Evolutionary conservation across 2,329 filamentous ascomycete genomes (phyloP), one percentile per base, ranked within the genome.

Genomic region (Pestalotiopsis sp.): DNA sequence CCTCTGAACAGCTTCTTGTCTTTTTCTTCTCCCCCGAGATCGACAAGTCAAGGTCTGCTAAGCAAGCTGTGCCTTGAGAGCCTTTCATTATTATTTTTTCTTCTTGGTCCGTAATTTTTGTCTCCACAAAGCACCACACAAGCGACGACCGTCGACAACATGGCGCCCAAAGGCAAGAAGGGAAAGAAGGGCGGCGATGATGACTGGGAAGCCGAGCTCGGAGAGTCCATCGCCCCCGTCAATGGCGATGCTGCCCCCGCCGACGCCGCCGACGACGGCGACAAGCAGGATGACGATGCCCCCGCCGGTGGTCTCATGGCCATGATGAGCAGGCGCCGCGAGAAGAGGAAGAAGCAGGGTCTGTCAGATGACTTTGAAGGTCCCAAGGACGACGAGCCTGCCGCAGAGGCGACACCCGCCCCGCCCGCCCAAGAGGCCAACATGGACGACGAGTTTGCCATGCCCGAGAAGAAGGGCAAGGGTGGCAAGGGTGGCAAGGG

Each of bases 111-210:
- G 11, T 27, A 13, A 27, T 27, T 59, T 59, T 36, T 59, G 23
- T 36, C 59, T 62, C 31, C 31, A n/a, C 31, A 20, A 38, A 27
- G 59, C 31, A 36, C 31, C n/a, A 36, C 59, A 62, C 23, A n/a
- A 25, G 23, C 17, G 20, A 39, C 27, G n/a, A 52, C 45, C 17
- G 20, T 14, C 13, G 27, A 14, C n/a, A 66, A 20, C 20, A 98
- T 98, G 95, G 85, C 95, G 78, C 95, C 95, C 71, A 98, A 98
- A 86, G 97, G 96, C 88, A 98, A 97, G 89, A 85, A 84, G 75
- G 92, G 91, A 80, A 92, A 91, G 83, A 97, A 95, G 78, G 89
- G 93, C 79, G 93, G 97, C 77, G 94, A 93, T 79, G 93, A 97
- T 77, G 94, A 98, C 86, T 98, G 95, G 95, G 96, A 98, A 82